Conservation (phyloP, 345 rosid genomes). For the Camelina sativa region DNA sequence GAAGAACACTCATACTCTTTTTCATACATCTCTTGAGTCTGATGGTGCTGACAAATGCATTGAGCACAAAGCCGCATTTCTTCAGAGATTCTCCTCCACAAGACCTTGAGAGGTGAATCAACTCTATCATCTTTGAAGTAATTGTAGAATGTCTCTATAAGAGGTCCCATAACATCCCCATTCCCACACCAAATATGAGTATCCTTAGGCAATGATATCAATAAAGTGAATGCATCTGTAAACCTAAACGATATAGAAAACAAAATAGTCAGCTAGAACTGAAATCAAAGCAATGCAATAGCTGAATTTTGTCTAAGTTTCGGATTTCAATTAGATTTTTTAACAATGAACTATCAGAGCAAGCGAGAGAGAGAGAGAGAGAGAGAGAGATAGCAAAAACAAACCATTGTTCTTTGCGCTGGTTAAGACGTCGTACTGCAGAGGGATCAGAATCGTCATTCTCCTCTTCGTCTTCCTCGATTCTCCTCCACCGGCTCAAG, state of each 20-base stretch:
- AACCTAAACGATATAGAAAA: constrained; percentile 58
- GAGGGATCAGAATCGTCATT: constrained; percentile 56
- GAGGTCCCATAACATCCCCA: constrained; percentile 90
- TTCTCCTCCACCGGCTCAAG: constrained; percentile 71
- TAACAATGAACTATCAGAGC: constrained; percentile 13
- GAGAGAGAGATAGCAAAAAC: neutral
- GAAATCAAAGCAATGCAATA: neutral
- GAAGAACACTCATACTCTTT: constrained; percentile 71
- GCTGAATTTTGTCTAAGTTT: neutral
- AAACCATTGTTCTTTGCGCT: constrained; percentile 85
- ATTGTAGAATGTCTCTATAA: constrained; percentile 86
- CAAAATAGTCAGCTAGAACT: neutral
- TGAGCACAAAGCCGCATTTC: constrained; percentile 80
- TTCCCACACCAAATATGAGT: constrained; percentile 85
- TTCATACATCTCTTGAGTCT: constrained; percentile 76
- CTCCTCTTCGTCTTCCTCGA: constrained; percentile 79
- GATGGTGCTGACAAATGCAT: constrained; percentile 93
- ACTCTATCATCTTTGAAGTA: constrained; percentile 69
- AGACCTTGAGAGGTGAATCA: constrained; percentile 76
- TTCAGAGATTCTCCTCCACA: constrained; percentile 79
- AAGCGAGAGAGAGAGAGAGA: no score
- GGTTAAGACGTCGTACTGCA: constrained; percentile 53
- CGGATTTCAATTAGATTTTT: constrained; percentile 5
- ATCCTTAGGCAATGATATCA: constrained; percentile 70
- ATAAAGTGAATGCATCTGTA: constrained; percentile 69